Base-by-base conservation (phyloP, 768 basidiomycete genomes). In the Tylopilus intermedius region DNA sequence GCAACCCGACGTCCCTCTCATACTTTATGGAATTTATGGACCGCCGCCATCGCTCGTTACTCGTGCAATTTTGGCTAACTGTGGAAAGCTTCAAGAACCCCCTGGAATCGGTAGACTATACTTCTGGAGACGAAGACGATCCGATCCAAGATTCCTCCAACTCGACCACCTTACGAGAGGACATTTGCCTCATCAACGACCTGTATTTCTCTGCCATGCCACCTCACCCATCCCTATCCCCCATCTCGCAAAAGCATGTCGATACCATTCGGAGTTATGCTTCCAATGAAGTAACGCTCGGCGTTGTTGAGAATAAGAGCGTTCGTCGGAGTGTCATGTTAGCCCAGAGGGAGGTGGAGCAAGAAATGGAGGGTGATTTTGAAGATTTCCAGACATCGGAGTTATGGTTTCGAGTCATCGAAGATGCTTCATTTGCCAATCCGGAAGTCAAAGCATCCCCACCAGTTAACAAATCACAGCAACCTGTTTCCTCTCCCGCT, bases 1-100 rank as follows among this genome's bases (percentile, higher is more conserved):
- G 84, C 22, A 94, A 92, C 59, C 94, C 95, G 0, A 87, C 84
- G 35, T 92, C 93, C 0, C 78, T 98, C 2, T 92, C 90, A 2
- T 95, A 96, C 67, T 90, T 95, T 72, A 94, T 97, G 86, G 96
- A 99, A 72, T 96, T 91, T 62, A 94, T 97, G 91, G 96, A 98
- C 60, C 81, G 96, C 13, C 81, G 88, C 8, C 79, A 83, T 54
- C 82, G 88, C 29, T 89, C 94, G 11, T 64, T 90, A 11, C 81
- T 92, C 9, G 91, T 96, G 3, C 95, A 98, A 58, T 99, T 97
- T 71, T 98, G 95, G 95, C 75, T 98, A 1, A 92, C 93, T 0
- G 90, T 97, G 2, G 94, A 99, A 71, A 92, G 91, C 53, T 95
- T 98, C 79, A 97, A 97, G 72, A 92, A 95, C 59, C 96, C 96